These are phyloP conservation scores for Millerago galiae DNA, from an alignment of 805 yeast genomes.

Conservation along the genomic window DNA sequence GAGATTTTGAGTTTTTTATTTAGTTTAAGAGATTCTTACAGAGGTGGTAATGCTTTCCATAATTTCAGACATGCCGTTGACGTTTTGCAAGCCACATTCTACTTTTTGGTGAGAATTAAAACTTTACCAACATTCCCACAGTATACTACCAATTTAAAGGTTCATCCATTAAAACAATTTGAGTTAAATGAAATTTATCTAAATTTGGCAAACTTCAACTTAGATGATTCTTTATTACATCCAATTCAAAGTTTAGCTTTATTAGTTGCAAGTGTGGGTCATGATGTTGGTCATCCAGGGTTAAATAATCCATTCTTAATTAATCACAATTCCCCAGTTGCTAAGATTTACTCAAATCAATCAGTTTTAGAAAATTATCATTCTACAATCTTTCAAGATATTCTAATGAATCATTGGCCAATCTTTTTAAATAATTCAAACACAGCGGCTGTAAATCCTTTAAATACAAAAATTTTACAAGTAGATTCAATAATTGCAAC, in stretches of 20 bases:
- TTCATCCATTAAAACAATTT: constrained; percentile 14
- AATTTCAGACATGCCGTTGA: constrained; percentile 95
- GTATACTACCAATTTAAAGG: constrained; percentile 12
- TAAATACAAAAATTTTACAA: constrained; percentile 21
- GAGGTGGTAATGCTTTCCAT: constrained; percentile 85
- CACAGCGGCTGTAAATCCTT: constrained; percentile 11
- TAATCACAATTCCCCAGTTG: constrained; percentile 54
- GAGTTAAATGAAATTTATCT: neutral
- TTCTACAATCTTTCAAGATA: constrained; percentile 49
- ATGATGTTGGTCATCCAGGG: constrained; percentile 96
- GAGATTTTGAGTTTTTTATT: constrained; percentile 54
- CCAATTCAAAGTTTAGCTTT: constrained; percentile 50
- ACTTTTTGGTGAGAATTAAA: constrained; percentile 36
- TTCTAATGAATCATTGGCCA: constrained; percentile 51
- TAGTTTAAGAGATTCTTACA: constrained; percentile 70
- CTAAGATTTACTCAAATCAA: constrained; percentile 51
- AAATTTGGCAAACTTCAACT: constrained; percentile 1
- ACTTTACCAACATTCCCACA: constrained; percentile 20
- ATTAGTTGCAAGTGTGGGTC: constrained; percentile 82
- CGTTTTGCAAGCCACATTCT: constrained; percentile 86
- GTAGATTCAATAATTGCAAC: constrained; percentile 64
- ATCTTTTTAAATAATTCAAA: constrained; percentile 19
- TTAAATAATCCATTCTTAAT: constrained; percentile 73
- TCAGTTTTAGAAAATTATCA: constrained; percentile 84
- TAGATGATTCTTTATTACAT: constrained; percentile 13